Base-by-base conservation (phyloP, 305 asterid species). In the Galium porrigens region DNA sequence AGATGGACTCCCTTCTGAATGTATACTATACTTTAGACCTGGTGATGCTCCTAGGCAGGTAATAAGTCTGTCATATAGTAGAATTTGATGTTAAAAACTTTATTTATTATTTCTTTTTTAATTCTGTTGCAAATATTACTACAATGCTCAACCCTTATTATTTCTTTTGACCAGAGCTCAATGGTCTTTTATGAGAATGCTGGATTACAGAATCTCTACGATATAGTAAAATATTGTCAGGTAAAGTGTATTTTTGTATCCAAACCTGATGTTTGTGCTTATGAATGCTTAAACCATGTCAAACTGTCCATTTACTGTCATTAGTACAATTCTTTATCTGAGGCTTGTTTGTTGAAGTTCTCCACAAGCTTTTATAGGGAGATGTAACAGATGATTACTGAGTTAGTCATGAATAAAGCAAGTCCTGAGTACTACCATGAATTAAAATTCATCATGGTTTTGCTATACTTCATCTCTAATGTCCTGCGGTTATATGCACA, bases 1-100 rank as follows among this genome's bases (percentile, higher is more conserved):
- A 79, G 96, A 91, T 70, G 98, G 96, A 54, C 98, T 91, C 79
- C 95, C 96, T 76, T 88, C 98, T 48, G 98, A 91, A 74, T 91
- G 98, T 67, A 70, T 91, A 77, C 85, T 91, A 34, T 91, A 76
- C 82, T 91, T 88, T 78, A 83, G 96, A 68, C 95, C 95, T 57
- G 95, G 88, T 62, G 98, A 91, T 81, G 95, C 82, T 67, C 86
- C 96, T 72, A 82, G 96, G 77, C 96, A 88, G 94, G 98, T 88
- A 73, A 71, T 60, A 63, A 49, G 34, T 6, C 18, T 44, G 12
- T 46, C 15, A 27, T 33, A 46, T 61, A 68, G 55, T 73, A 61
- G 55, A 53, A 67, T 53, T 72, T 64, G 52, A 52, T 63, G 48
- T 18, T 58, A 37, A 1, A 58, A 74, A 51, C 36, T 27, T 25